Evolutionary conservation across 495 filamentous ascomycete genomes (phyloP).

Genomic region (Penicillium fimorum): DNA sequence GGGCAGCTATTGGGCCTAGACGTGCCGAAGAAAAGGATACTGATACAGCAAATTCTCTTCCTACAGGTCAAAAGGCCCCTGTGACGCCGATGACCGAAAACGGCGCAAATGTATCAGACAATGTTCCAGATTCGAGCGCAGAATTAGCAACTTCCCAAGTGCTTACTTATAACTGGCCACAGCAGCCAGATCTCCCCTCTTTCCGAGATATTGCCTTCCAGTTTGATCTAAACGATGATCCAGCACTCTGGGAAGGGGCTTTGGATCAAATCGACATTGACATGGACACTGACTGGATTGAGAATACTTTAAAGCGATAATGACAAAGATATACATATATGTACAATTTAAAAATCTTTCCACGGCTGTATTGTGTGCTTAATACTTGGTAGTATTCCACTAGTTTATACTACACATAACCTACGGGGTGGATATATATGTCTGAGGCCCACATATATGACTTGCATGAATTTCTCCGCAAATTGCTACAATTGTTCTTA

Average conservation of each 20-base stretch:
- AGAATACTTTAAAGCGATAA: slow-evolving; percentile 33
- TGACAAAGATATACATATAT: neutral
- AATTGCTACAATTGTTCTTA: no score
- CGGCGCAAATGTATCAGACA: slow-evolving; percentile 3
- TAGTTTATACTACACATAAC: neutral
- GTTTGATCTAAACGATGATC: slow-evolving; percentile 39
- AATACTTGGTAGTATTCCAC: neutral
- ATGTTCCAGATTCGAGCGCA: neutral
- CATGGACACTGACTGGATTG: slow-evolving; percentile 45
- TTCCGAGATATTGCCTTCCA: slow-evolving; percentile 37
- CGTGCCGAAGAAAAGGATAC: neutral
- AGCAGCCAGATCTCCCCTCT: slow-evolving; percentile 24
- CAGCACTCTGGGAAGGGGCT: slow-evolving; percentile 40
- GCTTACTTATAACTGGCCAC: slow-evolving; percentile 21
- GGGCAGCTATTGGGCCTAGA: slow-evolving; percentile 30
- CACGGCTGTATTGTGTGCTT: neutral
- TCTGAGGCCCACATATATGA: no score
- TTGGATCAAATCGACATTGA: slow-evolving; percentile 41
- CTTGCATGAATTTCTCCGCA: no score
- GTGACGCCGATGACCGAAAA: slow-evolving; percentile 22
- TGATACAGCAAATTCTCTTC: neutral
- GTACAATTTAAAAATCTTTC: neutral
- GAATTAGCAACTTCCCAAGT: neutral
- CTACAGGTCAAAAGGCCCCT: slow-evolving; percentile 3
- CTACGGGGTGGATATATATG: neutral